Percentiles rank a stretch among this genome's conserved stretches.
Evolutionary conservation across 2,329 filamentous ascomycete genomes (phyloP).

Genomic region (Allantophomopsis cytisporea): DNA sequence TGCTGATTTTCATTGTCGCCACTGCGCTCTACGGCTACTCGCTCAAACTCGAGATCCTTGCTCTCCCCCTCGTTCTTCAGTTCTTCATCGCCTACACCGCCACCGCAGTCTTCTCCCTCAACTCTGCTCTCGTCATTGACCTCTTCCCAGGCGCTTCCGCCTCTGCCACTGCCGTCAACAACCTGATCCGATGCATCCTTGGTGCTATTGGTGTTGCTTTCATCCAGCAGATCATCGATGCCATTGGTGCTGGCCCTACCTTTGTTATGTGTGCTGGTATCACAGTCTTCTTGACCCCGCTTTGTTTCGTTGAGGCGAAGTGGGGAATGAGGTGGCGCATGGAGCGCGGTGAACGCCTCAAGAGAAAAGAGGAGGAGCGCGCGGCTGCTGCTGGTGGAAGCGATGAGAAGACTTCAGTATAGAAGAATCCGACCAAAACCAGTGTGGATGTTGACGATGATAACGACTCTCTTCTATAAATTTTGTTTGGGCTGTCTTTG

Average conservation of each 20-base stretch:
- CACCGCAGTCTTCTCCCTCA: conserved; percentile 20
- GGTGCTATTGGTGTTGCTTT: conserved; percentile 16
- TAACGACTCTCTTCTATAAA: too few relatives aligned
- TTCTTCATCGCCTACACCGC: conserved; percentile 21
- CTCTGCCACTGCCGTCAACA: conserved; percentile 21
- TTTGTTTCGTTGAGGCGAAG: conserved; percentile 8
- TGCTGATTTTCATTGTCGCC: conserved; percentile 20
- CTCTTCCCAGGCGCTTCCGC: conserved; percentile 17
- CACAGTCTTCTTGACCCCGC: conserved; percentile 4
- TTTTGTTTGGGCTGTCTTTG: too few relatives aligned
- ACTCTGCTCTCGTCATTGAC: conserved; percentile 19
- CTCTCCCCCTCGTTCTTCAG: conserved; percentile 14
- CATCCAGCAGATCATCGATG: conserved; percentile 11
- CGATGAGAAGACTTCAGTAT: neutral
- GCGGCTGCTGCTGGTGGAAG: neutral
- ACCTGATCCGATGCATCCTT: conserved; percentile 18
- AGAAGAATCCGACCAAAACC: too few relatives aligned
- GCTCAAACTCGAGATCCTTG: conserved; percentile 11
- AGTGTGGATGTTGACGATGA: too few relatives aligned
- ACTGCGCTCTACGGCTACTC: conserved; percentile 21
- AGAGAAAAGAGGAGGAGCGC: conserved; percentile 4
- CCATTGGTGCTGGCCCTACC: conserved; percentile 7
- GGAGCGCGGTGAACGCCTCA: conserved; percentile 5
- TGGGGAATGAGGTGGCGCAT: conserved; percentile 8
- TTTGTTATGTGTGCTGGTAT: conserved; percentile 8